Evolutionary conservation across 2,329 filamentous ascomycete species (phyloP).

Genomic region (Fragosphaeria purpurea): DNA sequence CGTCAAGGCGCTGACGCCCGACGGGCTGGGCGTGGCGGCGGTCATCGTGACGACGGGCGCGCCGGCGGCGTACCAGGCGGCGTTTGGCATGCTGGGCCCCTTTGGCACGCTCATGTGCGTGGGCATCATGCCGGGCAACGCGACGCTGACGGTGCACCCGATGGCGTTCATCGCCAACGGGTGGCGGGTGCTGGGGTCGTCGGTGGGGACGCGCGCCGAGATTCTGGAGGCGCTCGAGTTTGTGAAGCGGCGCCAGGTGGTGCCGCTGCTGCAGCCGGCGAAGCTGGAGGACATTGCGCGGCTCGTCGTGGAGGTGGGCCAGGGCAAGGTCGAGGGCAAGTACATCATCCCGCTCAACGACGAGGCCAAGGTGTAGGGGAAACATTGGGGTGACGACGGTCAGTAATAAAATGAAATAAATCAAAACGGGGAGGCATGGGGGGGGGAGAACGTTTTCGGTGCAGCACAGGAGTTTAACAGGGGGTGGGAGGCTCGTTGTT

Average conservation of each 20-base stretch:
- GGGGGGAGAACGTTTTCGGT: too few relatives aligned
- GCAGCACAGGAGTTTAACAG: too few relatives aligned
- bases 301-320: conserved; percentile 12
- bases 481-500: too few relatives aligned
- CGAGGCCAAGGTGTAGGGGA: not conserved
- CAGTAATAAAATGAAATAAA: too few relatives aligned
- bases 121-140: conserved; percentile 22
- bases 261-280: conserved; percentile 18
- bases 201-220: conserved; percentile 27
- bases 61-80: conserved; percentile 23
- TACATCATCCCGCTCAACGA: conserved; percentile 14
- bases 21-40: conserved; percentile 16
- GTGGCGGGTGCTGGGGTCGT: conserved; percentile 23
- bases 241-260: conserved; percentile 21
- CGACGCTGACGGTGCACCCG: conserved; percentile 23
- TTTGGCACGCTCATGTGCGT: conserved; percentile 32
- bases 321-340: conserved; percentile 12
- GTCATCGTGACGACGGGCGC: conserved; percentile 23
- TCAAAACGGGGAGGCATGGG: too few relatives aligned
- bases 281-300: conserved; percentile 16
- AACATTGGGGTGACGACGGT: not conserved
- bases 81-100: conserved; percentile 23
- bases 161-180: conserved; percentile 25
- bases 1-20: conserved; percentile 17
- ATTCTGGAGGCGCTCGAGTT: conserved; percentile 32